Evolutionary conservation across 1,284 basidiomycete species (phyloP), one percentile per base, ranked within the genome.

Genomic region (Moesziomyces sp.): DNA sequence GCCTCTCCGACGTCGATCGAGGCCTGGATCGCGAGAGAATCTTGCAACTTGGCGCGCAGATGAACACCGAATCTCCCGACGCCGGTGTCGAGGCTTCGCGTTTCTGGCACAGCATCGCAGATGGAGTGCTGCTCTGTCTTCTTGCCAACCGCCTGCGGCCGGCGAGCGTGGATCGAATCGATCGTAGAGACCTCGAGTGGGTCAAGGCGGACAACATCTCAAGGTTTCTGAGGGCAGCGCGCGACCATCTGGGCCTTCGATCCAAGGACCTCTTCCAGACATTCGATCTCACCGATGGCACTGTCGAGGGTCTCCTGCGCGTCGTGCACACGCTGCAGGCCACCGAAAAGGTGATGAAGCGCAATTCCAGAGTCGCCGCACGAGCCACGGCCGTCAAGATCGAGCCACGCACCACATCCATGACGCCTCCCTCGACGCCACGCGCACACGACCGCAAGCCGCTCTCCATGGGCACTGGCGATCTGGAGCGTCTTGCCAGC

Each of bases 81-180:
- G 52, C 54, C 6, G 62, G 68, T 24, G 44, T 47, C 24, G 69
- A 76, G 30, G 64, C 65, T 23, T 52, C 57, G 3, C 62, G 64
- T 23, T 80, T 80, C 46, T 80, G 78, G 76, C 43, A 42, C 44
- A 60, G 60, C 48, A 69, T 80, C 24, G 61, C 70, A 11, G 76
- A 77, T 26, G 78, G 78, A 23, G 74, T 78, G n/a, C 58, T 80
- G 18, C 71, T 80, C 18, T 80, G 74, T 49, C 51, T 77, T 21
- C 63, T 80, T 5, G 68, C 68, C 16, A 76, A 76, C 48, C 60
- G 66, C 13, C 68, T 79, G 16, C 46, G 52, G 45, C 70, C 72
- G 18, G 63, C 53, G 0, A 55, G 58, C 51, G 60, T 78, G 35
- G 65, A 76, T 13, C 58, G 58, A 21, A 75, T 78, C 62, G 77